Evolutionary conservation across 2,329 filamentous ascomycete species (phyloP).

Genomic region (Paramyrothecium sp.): DNA sequence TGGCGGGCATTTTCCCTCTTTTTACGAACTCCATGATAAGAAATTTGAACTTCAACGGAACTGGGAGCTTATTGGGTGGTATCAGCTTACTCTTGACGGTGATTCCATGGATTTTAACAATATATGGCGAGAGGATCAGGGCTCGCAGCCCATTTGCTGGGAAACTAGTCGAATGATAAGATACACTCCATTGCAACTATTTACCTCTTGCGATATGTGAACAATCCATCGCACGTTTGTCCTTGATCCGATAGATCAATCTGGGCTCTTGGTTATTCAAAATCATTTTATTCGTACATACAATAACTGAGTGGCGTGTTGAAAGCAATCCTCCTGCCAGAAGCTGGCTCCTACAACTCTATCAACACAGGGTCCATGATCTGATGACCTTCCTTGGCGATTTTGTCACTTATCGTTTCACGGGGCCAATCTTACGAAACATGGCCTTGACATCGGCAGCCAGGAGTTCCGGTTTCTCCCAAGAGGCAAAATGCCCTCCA

Average conservation of each 20-base stretch:
- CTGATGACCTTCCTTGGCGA: too few species aligned
- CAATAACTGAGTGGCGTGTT: too few species aligned
- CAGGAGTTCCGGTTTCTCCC: not conserved
- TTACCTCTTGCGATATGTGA: too few species aligned
- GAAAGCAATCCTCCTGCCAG: too few species aligned
- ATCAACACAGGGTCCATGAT: too few species aligned
- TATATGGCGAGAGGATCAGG: slow-evolving; percentile 62
- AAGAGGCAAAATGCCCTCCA: not conserved
- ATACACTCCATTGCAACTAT: too few species aligned
- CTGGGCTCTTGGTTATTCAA: too few species aligned
- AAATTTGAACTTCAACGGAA: slow-evolving; percentile 55
- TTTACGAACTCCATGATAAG: slow-evolving; percentile 61
- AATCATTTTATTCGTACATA: too few species aligned
- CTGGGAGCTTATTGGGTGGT: slow-evolving; percentile 63
- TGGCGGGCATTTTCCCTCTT: slow-evolving; percentile 63
- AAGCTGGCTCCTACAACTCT: too few species aligned
- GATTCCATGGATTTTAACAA: slow-evolving; percentile 66
- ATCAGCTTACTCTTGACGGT: slow-evolving; percentile 57
- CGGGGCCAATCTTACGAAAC: not conserved
- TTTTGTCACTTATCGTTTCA: too few species aligned
- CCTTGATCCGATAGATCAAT: too few species aligned
- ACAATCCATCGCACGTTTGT: too few species aligned
- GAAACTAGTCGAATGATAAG: not conserved
- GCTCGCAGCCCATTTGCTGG: slow-evolving; percentile 61
- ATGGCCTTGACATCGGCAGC: not conserved